Evolutionary conservation across 257 asterid species (phyloP), one percentile per base, ranked within the genome.

Genomic region (Rhazya stricta): DNA sequence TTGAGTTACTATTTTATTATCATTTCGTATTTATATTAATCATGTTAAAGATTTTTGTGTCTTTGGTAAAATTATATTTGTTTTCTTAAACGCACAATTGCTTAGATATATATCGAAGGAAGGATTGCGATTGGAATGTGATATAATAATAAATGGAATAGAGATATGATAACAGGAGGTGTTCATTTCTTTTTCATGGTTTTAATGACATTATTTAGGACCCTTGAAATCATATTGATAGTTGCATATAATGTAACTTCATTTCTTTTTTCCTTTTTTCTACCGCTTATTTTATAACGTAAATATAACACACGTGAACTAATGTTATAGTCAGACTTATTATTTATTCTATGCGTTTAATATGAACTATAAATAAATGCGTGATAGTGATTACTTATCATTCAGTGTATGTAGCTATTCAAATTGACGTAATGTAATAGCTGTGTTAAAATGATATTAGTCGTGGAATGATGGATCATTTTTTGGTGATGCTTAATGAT

Each of bases 171-270:
- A 39, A 9, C 7, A 39, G 43, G 43, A 13, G 62, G 50, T 63
- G 72, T 74, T 65, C 34, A 62, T 74, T 62, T 63, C 78, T 74
- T 74, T 62, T 62, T 32, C 45, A 63, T 48, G 78, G 71, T 61
- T 56, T 72, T 62, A 77, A 71, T 61, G 23, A 71, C 72, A 61
- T 48, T 66, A 50, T 63, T 25, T 9, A 19, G 68, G 77, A 29
- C 56, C 13, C 56, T 51, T 77, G 5, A 39, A 41, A 42, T 68
- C 54, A 42, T 27, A 42, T 36, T 25, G 68, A 62, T 73, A 77
- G 77, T 67, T 62, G 68, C 65, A 15, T 51, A 23, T 12, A 25
- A 32, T 48, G 67, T 8, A 16, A 5, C 46, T 42, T 25, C 45
- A 34, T 4, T 41, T 42, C 3, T 43, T 1, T 2, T 1, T 27